Conservation (phyloP, 768 basidiomycete genomes). For the Cystofilobasidium macerans region DNA sequence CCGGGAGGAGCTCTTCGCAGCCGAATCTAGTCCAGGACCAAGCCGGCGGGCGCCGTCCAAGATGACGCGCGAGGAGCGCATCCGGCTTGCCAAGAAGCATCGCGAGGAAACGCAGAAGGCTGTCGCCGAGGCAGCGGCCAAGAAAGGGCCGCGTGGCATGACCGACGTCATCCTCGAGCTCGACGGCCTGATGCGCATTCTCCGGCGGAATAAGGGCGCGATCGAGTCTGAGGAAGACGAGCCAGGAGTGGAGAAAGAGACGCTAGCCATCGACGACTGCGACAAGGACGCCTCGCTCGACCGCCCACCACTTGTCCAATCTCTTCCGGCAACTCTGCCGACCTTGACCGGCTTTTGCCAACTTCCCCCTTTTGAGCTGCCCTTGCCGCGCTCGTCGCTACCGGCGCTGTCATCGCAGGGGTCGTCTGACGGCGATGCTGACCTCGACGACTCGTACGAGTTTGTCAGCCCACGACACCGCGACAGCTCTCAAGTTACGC, state of each 20-base stretch:
- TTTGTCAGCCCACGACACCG: background rate
- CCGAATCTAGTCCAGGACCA: background rate
- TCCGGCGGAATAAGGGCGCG: constrained; percentile 13
- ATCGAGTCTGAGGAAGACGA: background rate
- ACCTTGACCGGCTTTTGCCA: too few relatives aligned
- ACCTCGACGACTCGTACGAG: constrained; percentile 2
- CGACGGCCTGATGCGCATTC: constrained; percentile 23
- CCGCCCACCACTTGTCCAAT: background rate
- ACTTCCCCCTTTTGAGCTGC: background rate
- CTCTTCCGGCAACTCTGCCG: background rate
- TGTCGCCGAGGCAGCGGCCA: background rate
- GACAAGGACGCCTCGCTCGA: background rate
- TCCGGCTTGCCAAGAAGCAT: constrained; percentile 7
- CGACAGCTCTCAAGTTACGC: background rate
- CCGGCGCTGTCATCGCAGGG: constrained; percentile 10
- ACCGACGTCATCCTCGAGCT: constrained; percentile 23
- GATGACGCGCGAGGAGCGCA: constrained; percentile 16
- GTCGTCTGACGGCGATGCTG: constrained; percentile 2
- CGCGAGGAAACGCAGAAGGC: constrained; percentile 2
- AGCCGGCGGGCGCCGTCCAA: background rate
- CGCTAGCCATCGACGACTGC: too few relatives aligned
- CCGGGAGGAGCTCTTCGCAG: constrained; percentile 20
- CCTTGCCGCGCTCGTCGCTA: constrained; percentile 2
- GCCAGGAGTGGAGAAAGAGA: background rate
- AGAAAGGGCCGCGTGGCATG: background rate